A percentile compares a stretch with the other conserved stretches of the same genome.
Evolutionary conservation across 768 basidiomycete species (phyloP).

Genomic region (Vishniacozyma victoriae): DNA sequence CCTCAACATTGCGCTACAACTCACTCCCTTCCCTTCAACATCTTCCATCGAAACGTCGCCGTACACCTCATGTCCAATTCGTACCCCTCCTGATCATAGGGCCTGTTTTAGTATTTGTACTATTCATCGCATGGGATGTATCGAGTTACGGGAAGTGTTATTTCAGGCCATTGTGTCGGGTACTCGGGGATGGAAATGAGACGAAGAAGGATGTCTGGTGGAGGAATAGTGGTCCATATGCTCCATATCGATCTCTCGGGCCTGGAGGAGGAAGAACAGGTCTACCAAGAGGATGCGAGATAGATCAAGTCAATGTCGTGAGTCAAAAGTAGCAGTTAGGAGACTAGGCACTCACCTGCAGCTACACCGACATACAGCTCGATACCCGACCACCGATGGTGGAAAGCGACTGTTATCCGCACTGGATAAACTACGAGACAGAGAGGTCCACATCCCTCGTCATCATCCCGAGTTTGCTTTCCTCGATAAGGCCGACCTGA

Average conservation of each 20-base stretch:
- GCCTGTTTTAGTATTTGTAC: not conserved
- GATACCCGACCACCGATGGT: slow-evolving; percentile 28
- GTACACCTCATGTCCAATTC: slow-evolving; percentile 5
- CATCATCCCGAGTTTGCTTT: slow-evolving; percentile 34
- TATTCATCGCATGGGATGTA: slow-evolving; percentile 26
- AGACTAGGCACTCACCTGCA: slow-evolving; percentile 2
- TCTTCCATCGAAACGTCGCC: not conserved
- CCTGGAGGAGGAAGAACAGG: slow-evolving; percentile 26
- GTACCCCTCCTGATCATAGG: slow-evolving; percentile 7
- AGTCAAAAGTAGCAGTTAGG: slow-evolving; percentile 1
- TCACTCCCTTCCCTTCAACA: not conserved
- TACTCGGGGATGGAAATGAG: slow-evolving; percentile 12
- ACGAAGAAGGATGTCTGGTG: slow-evolving; percentile 29
- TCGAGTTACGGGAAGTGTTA: slow-evolving; percentile 26
- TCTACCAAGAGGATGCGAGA: slow-evolving; percentile 34
- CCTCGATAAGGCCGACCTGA: slow-evolving; percentile 24
- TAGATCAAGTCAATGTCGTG: slow-evolving; percentile 38
- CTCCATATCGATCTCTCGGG: slow-evolving; percentile 25
- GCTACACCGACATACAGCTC: slow-evolving; percentile 39
- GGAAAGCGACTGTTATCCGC: slow-evolving; percentile 15
- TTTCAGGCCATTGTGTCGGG: slow-evolving; percentile 25
- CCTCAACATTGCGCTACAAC: not conserved
- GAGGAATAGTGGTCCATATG: slow-evolving; percentile 35
- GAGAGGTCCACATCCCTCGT: slow-evolving; percentile 15
- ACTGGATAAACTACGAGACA: slow-evolving; percentile 24